Percentiles rank a stretch among this genome's conserved stretches.
phyloP scores from a whole-genome alignment of 345 rosid genomes.

The Eutrema heterophyllum region DNA sequence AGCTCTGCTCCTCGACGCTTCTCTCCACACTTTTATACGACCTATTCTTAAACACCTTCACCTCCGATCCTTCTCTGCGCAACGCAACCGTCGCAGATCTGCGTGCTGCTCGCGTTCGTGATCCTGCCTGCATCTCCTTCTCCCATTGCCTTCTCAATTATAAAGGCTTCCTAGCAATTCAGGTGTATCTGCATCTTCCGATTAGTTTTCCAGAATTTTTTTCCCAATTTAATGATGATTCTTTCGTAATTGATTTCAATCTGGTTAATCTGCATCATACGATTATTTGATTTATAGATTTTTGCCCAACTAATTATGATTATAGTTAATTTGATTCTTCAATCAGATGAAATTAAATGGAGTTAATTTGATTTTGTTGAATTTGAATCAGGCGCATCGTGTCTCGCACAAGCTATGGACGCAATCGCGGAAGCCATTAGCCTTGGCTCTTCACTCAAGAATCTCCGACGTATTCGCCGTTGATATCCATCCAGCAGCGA shows the following conservation, averaged over 20 bases:
- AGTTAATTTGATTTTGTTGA: neutral
- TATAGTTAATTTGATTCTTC: neutral
- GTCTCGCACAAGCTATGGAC: conserved; percentile 87
- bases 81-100: conserved; percentile 94
- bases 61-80: conserved; percentile 63
- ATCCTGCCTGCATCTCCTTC: conserved; percentile 95
- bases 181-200: conserved; percentile 39
- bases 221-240: neutral
- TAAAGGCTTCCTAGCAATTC: conserved; percentile 93
- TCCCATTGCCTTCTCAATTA: conserved; percentile 96
- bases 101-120: conserved; percentile 77
- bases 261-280: neutral
- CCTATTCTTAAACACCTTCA: conserved; percentile 77
- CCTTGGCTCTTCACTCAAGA: conserved; percentile 89
- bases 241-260: neutral
- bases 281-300: neutral
- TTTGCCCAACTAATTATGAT: neutral
- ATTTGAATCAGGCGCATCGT: conserved; percentile 66
- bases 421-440: conserved; percentile 70
- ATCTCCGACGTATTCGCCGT: conserved; percentile 89
- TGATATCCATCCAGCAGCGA: conserved; percentile 95
- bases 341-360: neutral
- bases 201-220: neutral
- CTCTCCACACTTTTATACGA: conserved; percentile 93
- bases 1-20: conserved; percentile 94